Base-by-base conservation (phyloP, 495 filamentous ascomycete genomes). In the Haplographium delicatum region DNA sequence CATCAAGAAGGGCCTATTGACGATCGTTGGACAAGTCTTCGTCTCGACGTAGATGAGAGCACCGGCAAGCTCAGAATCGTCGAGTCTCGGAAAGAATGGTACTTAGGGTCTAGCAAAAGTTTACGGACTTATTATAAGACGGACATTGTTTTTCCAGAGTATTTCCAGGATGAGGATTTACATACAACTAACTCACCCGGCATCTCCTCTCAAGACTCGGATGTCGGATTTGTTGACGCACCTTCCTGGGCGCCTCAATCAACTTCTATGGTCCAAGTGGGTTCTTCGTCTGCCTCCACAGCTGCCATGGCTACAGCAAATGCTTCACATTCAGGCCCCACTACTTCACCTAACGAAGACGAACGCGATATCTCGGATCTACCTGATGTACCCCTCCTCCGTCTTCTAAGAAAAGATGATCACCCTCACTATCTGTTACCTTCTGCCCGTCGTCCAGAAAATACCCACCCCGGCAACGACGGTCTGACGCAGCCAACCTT, bases 1-100 rank as follows among this genome's bases (percentile, higher is more conserved):
- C 83, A 89, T 51, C 66, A 64, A 8, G 87, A 90, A 58, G 87
- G 87, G 0, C 83, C 85, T 2, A 82, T 91, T 48, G 83, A 89
- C 56, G 84, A 91, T 58, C 74, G 82, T 15, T 91, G 85, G 85
- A 83, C 79, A 0, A 79, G 82, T 48, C 67, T 91, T 4, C 76
- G 74, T 1, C 65, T 90, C 1, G 74, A 81, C 19, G 71, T 68
- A 38, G 82, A 89, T 48, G 84, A 91, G 54, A 56, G 61, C 8
- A 81, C 78, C 1, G 75, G 78, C 0, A 61, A 73, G 39, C 66
- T 85, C 13, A 71, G 76, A 37, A 85, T 88, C 37, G 60, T 86
- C 6, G 87, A 91, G 64, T 76, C 79, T 37, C 75, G 87, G 6
- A 81, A 81, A 26, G 86, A 91, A 64, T 90, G 83, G 82, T 72